Percentiles rank a stretch among this genome's conserved stretches.
These are phyloP conservation scores for Penicillium paradoxum DNA, from an alignment of 495 filamentous ascomycete species.

Conservation along the genomic window DNA sequence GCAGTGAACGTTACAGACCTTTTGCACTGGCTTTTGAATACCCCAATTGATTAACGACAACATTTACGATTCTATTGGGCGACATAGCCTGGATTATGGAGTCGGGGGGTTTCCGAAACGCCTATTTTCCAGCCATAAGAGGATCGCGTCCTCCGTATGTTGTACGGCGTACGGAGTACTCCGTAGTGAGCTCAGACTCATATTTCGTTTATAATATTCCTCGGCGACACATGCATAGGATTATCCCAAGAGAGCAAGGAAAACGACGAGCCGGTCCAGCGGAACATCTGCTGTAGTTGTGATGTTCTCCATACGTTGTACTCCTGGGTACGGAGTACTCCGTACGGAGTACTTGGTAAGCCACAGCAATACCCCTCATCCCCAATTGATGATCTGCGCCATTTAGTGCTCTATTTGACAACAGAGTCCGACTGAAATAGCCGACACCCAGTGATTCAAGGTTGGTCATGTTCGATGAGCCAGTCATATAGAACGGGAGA, in stretches of 20 bases:
- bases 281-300: conserved; percentile 1
- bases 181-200: not conserved
- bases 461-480: conserved; percentile 11
- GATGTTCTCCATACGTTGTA: too few relatives aligned
- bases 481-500: conserved; percentile 7
- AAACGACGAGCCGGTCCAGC: conserved; percentile 6
- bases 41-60: conserved; percentile 8
- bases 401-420: not conserved
- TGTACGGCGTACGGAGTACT: too few relatives aligned
- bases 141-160: too few relatives aligned
- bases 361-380: not conserved
- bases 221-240: not conserved
- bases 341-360: not conserved
- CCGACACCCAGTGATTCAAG: conserved; percentile 8
- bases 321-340: too few relatives aligned
- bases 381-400: conserved; percentile 12
- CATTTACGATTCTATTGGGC: conserved; percentile 9
- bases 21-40: not conserved
- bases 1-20: not conserved
- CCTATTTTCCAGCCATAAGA: conserved; percentile 5
- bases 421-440: conserved; percentile 5
- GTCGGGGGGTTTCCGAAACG: conserved; percentile 2
- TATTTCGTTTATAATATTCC: not conserved
- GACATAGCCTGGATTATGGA: conserved; percentile 16
- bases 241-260: not conserved